Base-by-base conservation (phyloP, 2,329 filamentous ascomycete genomes). In the Colletotrichum godetiae region DNA sequence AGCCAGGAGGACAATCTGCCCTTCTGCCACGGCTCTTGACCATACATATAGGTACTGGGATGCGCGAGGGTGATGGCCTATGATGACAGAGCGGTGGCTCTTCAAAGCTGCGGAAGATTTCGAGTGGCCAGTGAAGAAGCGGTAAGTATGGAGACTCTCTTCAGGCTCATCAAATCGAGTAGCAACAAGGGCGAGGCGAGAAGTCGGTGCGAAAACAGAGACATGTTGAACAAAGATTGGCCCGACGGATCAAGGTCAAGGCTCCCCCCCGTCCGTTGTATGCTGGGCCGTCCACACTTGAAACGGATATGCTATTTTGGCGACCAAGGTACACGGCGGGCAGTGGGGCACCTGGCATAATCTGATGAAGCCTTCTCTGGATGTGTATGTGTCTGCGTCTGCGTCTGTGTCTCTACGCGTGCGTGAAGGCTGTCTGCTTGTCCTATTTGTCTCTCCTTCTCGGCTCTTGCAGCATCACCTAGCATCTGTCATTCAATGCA, bases 221-320 rank as follows among this genome's bases (percentile, higher is more conserved):
- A 58, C 5, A 37, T 55, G 35, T 37, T 24, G 15, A 15, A 55
- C 31, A 37, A 46, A 59, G 37, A 29, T 19, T 19, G 33, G 22
- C 33, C n/a, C 35, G n/a, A 33, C 68, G 42, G 27, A 60, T 19
- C 49, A 49, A 35, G 64, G 57, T 22, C 42, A 49, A 49, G 42
- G 15, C 15, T 8, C 15, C 15, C 37, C 37, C 37, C 37, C 57
- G 33, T 37, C 59, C 12, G 19, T 61, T 49, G 53, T 52, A 27
- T 35, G 49, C 61, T 68, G 37, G 69, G 53, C 29, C 56, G 62
- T 46, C 61, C 62, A 56, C 56, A 60, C 62, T 57, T 62, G 71
- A 74, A 74, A 74, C 67, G 29, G 49, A 37, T 58, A 31, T 61
- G 68, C 61, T 74, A 72, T 63, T 74, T 71, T 67, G 61, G 68